phyloP scores from a whole-genome alignment of 352 stramenopile species.

The Globisporangium nodosum region DNA sequence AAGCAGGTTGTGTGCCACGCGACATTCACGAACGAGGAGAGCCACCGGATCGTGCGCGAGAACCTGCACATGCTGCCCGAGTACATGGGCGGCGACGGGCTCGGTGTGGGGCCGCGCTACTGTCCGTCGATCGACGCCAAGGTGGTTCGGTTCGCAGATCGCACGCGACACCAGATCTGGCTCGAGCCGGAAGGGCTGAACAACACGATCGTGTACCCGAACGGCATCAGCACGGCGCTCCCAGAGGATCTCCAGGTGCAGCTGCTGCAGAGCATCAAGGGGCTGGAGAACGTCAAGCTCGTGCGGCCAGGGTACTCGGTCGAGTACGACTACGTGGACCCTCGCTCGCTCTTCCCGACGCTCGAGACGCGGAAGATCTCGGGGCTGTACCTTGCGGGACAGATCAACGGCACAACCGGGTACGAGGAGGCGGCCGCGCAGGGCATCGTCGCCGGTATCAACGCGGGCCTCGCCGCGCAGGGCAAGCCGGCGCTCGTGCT shows the following conservation, averaged over 20 bases:
- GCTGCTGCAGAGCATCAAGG: constrained; percentile 94
- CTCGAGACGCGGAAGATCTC: constrained; percentile 93
- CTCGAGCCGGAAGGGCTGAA: constrained; percentile 97
- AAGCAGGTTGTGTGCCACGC: constrained; percentile 92
- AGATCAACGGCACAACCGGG: constrained; percentile 99
- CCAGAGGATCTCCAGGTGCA: constrained; percentile 93
- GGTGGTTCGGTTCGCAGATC: constrained; percentile 73
- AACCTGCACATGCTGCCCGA: constrained; percentile 92
- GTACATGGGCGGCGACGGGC: constrained; percentile 84
- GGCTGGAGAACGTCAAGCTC: constrained; percentile 94
- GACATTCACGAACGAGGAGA: constrained; percentile 96
- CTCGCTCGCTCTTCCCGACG: constrained; percentile 89
- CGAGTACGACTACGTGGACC: constrained; percentile 99
- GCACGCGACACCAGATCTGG: constrained; percentile 89
- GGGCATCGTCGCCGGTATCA: constrained; percentile 95
- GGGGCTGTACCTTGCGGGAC: constrained; percentile 94
- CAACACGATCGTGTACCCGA: constrained; percentile 97
- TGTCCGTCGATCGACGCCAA: constrained; percentile 99
- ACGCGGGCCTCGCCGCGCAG: constrained; percentile 85
- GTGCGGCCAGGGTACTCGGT: constrained; percentile 97
- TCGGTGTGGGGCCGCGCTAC: constrained; percentile 85
- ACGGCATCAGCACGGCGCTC: constrained; percentile 92
- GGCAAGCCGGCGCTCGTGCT: constrained; percentile 84
- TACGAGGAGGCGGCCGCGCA: constrained; percentile 99
- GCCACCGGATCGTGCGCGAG: constrained; percentile 92